These are phyloP conservation scores for Lentinula guzmanii DNA, from an alignment of 768 basidiomycete genomes.

Conservation along the genomic window DNA sequence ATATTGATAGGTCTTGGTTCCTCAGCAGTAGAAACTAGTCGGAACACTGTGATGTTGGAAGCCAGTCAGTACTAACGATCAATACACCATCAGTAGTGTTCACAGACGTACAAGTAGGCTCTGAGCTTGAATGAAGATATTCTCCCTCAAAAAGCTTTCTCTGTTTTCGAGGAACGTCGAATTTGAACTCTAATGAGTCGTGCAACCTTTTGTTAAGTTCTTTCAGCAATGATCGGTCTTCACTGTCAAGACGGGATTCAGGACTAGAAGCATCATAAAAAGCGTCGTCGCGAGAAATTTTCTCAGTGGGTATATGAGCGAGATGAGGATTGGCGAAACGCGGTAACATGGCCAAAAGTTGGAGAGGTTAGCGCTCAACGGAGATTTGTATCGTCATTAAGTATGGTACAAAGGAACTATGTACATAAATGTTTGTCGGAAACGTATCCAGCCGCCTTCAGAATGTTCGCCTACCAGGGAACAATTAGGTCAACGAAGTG, in stretches of 20 bases:
- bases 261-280: not conserved
- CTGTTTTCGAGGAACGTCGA: not conserved
- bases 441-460: too few species aligned
- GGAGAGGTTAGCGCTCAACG: not conserved
- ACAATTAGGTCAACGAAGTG: too few species aligned
- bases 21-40: not conserved
- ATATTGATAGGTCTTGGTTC: not conserved
- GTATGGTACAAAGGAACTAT: not conserved
- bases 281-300: not conserved
- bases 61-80: too few species aligned
- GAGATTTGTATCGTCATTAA: not conserved
- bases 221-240: not conserved
- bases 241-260: not conserved
- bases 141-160: not conserved
- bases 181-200: not conserved
- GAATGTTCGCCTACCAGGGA: too few species aligned
- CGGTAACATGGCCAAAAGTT: not conserved
- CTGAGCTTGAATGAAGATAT: not conserved
- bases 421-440: not conserved
- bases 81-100: too few species aligned
- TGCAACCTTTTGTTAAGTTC: not conserved
- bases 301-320: not conserved
- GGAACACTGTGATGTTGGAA: not conserved
- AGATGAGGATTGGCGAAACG: slow-evolving; percentile 3
- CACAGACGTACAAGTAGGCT: not conserved